Evolutionary conservation across 108 stramenopile genomes (phyloP).

Genomic region (Conticribra weissflogii): DNA sequence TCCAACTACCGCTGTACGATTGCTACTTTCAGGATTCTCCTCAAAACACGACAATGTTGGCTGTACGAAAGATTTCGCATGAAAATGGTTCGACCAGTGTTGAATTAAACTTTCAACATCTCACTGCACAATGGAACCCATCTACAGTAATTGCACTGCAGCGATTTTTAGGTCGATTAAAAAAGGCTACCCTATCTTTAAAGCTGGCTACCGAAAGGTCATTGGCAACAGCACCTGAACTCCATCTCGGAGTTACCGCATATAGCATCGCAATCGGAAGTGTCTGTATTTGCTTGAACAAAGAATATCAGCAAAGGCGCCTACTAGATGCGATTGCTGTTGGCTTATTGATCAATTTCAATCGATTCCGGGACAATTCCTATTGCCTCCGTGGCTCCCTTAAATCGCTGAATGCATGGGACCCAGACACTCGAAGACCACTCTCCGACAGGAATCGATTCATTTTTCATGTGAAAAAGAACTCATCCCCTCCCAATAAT

Average conservation of each 20-base stretch:
- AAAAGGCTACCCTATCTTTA: constrained; percentile 37
- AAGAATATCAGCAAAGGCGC: constrained; percentile 73
- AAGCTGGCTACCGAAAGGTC: constrained; percentile 1
- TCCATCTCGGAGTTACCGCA: constrained; percentile 1
- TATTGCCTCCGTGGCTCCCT: constrained; percentile 3
- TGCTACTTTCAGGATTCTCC: constrained; percentile 1
- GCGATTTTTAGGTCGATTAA: constrained; percentile 68
- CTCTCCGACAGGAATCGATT: constrained; percentile 47
- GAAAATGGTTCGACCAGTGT: constrained; percentile 12
- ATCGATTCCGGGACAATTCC: constrained; percentile 11
- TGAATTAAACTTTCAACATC: constrained; percentile 13
- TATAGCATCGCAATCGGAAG: constrained; percentile 18
- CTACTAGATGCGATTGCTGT: constrained; percentile 40
- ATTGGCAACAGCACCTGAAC: not conserved
- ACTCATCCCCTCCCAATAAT: not conserved
- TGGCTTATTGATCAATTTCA: constrained; percentile 8
- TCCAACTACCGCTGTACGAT: not conserved
- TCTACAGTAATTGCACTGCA: constrained; percentile 77
- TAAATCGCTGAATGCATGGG: constrained; percentile 36
- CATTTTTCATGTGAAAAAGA: constrained; percentile 32
- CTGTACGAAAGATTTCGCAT: constrained; percentile 1
- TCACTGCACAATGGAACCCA: constrained; percentile 79
- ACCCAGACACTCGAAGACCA: constrained; percentile 37
- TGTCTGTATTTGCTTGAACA: constrained; percentile 39
- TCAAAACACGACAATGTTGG: not conserved